These are phyloP conservation scores for Boechera stricta DNA, from an alignment of 345 rosid species.

Conservation along the genomic window DNA sequence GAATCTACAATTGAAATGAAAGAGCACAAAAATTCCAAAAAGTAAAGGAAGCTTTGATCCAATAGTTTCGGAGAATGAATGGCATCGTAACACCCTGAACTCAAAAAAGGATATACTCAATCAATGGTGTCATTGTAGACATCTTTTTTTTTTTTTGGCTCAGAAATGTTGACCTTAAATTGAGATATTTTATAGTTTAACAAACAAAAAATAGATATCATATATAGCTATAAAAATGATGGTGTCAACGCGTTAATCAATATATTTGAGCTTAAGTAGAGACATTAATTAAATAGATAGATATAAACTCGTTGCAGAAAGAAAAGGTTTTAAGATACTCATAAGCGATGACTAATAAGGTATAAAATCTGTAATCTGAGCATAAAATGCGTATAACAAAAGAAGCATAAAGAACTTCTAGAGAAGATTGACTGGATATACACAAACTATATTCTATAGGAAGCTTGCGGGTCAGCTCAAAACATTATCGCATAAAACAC, in stretches of 20 bases:
- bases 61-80: background rate
- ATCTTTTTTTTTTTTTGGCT: background rate
- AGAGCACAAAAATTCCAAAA: constrained; percentile 8
- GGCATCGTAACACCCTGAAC: constrained; percentile 9
- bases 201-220: too few relatives aligned
- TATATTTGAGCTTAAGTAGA: background rate
- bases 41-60: constrained; percentile 13
- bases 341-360: background rate
- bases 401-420: background rate
- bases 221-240: too few relatives aligned
- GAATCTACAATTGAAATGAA: constrained; percentile 7
- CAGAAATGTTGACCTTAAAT: background rate
- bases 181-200: background rate
- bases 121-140: background rate
- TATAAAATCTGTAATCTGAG: background rate
- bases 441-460: constrained; percentile 4
- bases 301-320: background rate
- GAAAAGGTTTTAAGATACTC: background rate
- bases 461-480: constrained; percentile 22
- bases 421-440: constrained; percentile 25
- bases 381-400: background rate
- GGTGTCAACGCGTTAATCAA: background rate
- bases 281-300: background rate
- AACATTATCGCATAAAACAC: constrained; percentile 32
- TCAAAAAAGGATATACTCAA: background rate